A percentile compares a stretch with the other conserved stretches of the same genome.
phyloP scores from a whole-genome alignment of 2,329 filamentous ascomycete species.

The Calonectria pseudoreteaudii region DNA sequence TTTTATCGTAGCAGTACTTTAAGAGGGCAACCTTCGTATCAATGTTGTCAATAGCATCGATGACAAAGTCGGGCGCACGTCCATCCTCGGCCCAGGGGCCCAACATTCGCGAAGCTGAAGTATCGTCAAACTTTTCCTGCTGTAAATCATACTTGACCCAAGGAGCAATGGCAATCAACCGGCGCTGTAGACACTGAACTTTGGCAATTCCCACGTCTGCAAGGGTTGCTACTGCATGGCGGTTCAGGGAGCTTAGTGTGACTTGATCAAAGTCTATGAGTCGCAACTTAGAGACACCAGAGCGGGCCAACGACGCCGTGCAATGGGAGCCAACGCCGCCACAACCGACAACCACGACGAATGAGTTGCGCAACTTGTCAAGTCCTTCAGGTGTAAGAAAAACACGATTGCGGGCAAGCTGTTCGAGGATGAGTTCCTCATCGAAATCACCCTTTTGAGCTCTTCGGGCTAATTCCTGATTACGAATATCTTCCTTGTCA shows the following conservation, averaged over 20 bases:
- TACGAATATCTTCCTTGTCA: constrained; percentile 72
- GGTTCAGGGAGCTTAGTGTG: constrained; percentile 90
- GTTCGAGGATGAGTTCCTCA: constrained; percentile 90
- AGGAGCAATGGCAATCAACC: constrained; percentile 87
- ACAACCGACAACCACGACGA: constrained; percentile 90
- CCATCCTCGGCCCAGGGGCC: constrained; percentile 71
- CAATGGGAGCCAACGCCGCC: constrained; percentile 97
- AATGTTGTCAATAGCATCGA: constrained; percentile 99
- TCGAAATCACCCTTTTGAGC: constrained; percentile 74
- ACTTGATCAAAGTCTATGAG: constrained; percentile 99
- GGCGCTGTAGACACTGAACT: constrained; percentile 83
- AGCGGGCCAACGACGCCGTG: constrained; percentile 85
- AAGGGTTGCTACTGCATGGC: constrained; percentile 94
- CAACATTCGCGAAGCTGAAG: constrained; percentile 75
- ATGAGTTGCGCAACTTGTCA: constrained; percentile 80
- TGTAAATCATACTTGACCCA: constrained; percentile 92
- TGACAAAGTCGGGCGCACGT: constrained; percentile 83
- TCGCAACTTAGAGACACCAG: constrained; percentile 87
- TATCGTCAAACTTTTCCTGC: constrained; percentile 83
- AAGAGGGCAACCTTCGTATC: constrained; percentile 94
- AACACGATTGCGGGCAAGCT: constrained; percentile 91
- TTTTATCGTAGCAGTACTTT: constrained; percentile 84
- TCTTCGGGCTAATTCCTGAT: constrained; percentile 67
- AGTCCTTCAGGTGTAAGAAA: constrained; percentile 90
- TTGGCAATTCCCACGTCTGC: constrained; percentile 95